These are phyloP conservation scores for Mucor lusitanicus DNA, from an alignment of 371 early-diverging fungal species.

Conservation along the genomic window DNA sequence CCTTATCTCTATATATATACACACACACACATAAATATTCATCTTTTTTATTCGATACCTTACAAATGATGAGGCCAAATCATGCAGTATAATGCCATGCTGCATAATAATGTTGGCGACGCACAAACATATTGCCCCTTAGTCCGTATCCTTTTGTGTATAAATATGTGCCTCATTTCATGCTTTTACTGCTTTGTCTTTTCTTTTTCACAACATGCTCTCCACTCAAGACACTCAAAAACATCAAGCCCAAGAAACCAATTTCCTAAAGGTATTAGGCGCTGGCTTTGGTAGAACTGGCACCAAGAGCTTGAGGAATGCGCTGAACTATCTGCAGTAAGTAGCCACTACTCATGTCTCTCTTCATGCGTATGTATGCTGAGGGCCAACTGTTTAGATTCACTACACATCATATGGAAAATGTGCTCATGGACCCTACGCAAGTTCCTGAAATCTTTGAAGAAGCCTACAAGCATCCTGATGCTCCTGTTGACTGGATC, in stretches of 20 bases:
- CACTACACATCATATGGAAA: constrained; percentile 25
- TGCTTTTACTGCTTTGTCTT: background rate
- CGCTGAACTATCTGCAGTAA: constrained; percentile 18
- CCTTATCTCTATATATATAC: background rate
- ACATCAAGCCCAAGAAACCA: background rate
- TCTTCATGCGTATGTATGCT: background rate
- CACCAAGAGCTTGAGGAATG: constrained; percentile 14
- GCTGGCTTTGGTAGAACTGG: constrained; percentile 27
- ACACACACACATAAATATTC: background rate
- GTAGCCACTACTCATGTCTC: background rate
- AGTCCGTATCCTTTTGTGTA: background rate
- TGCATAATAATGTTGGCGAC: background rate
- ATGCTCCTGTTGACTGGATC: constrained; percentile 19
- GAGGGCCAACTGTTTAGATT: constrained; percentile 2
- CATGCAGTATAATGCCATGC: background rate
- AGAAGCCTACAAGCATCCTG: constrained; percentile 14
- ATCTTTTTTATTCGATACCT: background rate
- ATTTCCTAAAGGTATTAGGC: constrained; percentile 15
- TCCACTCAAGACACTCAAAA: background rate
- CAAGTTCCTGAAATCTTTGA: constrained; percentile 16
- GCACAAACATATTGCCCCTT: no score
- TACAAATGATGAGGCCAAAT: background rate
- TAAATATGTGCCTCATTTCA: background rate
- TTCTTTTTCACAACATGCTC: background rate
- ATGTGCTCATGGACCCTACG: constrained; percentile 9